Conservation (phyloP, 202 grass and related monocot genomes). For the Elaeis oleifera region DNA sequence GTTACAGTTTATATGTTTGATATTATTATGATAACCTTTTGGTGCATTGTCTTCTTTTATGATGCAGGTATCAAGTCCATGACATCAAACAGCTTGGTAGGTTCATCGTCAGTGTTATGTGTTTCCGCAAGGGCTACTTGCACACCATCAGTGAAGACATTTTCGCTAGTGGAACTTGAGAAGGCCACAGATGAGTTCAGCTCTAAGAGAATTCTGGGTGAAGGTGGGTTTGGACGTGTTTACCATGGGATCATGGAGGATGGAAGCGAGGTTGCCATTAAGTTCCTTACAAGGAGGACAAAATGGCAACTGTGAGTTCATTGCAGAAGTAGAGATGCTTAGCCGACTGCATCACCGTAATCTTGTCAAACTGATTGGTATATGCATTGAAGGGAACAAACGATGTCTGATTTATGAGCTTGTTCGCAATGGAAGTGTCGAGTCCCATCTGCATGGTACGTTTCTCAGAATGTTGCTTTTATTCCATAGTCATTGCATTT, state of each 20-base stretch:
- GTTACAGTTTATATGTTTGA: no score
- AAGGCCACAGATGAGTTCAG: conserved; percentile 75
- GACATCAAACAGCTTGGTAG: conserved; percentile 50
- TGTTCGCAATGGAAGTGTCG: conserved; percentile 86
- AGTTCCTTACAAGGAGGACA: conserved; percentile 71
- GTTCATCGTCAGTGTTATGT: conserved; percentile 48
- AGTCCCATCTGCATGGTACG: conserved; percentile 95
- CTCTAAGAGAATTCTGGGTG: conserved; percentile 60
- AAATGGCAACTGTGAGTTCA: conserved; percentile 71
- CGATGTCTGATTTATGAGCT: conserved; percentile 95
- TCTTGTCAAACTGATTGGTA: conserved; percentile 94
- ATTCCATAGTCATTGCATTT: no score
- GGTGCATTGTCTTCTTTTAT: conserved; percentile 4
- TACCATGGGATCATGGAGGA: conserved; percentile 60
- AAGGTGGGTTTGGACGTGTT: conserved; percentile 93
- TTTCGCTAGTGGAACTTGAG: conserved; percentile 62
- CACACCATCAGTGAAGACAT: conserved; percentile 53
- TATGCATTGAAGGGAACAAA: conserved; percentile 71
- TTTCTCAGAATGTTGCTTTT: conserved; percentile 15
- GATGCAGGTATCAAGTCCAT: conserved; percentile 47
- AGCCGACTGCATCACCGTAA: conserved; percentile 89
- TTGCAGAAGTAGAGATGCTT: conserved; percentile 92
- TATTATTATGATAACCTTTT: no score
- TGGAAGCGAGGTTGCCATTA: conserved; percentile 82
- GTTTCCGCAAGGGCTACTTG: conserved; percentile 50